Percentiles rank a stretch among this genome's conserved stretches.
phyloP scores from a whole-genome alignment of 148 eudicot genomes.

The Rhododendron mucronatum region DNA sequence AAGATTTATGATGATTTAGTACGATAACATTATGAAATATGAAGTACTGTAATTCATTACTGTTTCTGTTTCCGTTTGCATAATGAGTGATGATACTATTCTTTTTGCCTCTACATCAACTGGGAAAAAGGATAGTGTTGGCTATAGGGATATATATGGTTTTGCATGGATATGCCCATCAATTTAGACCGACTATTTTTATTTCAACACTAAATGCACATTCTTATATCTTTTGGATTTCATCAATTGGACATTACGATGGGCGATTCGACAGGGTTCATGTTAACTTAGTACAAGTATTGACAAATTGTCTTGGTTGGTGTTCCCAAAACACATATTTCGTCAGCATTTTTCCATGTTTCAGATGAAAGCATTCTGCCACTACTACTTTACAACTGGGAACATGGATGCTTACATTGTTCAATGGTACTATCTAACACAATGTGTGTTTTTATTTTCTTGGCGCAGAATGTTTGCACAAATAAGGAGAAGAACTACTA shows the following conservation, averaged over 20 bases:
- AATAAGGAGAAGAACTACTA: slow-evolving; percentile 53
- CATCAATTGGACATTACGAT: background rate
- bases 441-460: background rate
- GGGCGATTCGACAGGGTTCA: background rate
- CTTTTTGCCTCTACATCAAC: background rate
- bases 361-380: background rate
- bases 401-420: background rate
- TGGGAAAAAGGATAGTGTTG: background rate
- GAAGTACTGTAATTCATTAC: background rate
- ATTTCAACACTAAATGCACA: background rate
- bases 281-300: background rate
- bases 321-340: background rate
- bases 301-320: background rate
- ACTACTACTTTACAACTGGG: background rate
- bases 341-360: background rate
- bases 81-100: background rate
- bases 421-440: background rate
- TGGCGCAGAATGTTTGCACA: slow-evolving; percentile 63
- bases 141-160: background rate
- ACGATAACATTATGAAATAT: too few relatives aligned
- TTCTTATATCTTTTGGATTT: background rate
- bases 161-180: background rate
- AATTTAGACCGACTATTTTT: background rate
- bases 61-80: background rate
- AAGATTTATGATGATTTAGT: too few relatives aligned